Conservation (phyloP, 176 grass and related monocot species). For the Cenchrus purpureus region DNA sequence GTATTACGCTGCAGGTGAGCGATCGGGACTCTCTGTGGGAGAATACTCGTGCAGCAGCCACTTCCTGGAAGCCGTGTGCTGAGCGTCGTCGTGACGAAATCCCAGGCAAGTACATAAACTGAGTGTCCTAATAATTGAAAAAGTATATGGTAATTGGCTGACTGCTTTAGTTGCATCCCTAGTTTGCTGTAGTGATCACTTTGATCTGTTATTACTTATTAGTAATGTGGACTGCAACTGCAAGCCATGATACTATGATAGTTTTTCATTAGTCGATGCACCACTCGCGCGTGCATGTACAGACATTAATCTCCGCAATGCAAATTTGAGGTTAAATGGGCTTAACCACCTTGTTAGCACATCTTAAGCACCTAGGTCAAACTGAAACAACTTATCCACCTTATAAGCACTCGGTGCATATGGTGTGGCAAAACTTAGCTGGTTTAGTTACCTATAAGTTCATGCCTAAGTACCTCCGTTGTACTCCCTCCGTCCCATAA, state of each 20-base stretch:
- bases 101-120: conserved; percentile 60
- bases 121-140: background rate
- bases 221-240: background rate
- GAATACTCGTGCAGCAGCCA: conserved; percentile 78
- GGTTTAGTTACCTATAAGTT: background rate
- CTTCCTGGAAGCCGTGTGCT: conserved; percentile 92
- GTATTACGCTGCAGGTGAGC: conserved; percentile 50
- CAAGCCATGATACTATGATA: background rate
- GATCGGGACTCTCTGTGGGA: conserved; percentile 76
- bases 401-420: background rate
- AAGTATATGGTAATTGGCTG: background rate
- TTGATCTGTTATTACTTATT: background rate
- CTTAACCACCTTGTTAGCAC: background rate
- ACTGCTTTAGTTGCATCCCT: background rate
- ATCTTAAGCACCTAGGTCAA: background rate
- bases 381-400: background rate
- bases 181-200: background rate
- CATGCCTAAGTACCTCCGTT: background rate
- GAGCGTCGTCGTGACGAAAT: conserved; percentile 64
- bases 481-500: too few species aligned
- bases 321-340: too few species aligned
- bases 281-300: background rate
- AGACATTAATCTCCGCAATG: too few species aligned
- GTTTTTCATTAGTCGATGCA: background rate
- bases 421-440: background rate